Evolutionary conservation across 2,329 filamentous ascomycete species (phyloP).

Genomic region (Fusarium haematococcum): DNA sequence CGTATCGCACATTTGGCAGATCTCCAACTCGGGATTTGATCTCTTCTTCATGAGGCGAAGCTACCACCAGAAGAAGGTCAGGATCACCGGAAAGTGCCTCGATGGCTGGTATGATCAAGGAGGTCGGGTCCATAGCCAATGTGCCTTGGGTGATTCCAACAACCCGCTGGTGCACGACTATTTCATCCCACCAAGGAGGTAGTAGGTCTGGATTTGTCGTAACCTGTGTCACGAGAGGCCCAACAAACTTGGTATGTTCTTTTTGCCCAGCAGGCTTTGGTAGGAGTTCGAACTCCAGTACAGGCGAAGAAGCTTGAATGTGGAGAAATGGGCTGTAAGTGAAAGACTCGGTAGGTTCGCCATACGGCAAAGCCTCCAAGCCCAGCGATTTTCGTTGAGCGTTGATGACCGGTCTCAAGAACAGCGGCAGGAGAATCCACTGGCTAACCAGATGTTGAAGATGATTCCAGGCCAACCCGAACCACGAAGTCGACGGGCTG

Average conservation of each 20-base stretch:
- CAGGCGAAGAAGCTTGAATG: constrained; percentile 52
- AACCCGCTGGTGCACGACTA: constrained; percentile 43
- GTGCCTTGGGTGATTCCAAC: constrained; percentile 55
- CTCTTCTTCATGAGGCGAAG: constrained; percentile 46
- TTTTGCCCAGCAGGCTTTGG: constrained; percentile 39
- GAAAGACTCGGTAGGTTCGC: constrained; percentile 48
- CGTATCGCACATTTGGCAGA: constrained; percentile 45
- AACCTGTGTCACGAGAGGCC: constrained; percentile 48
- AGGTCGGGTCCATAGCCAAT: constrained; percentile 51
- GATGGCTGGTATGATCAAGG: constrained; percentile 53
- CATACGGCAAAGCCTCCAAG: constrained; percentile 43
- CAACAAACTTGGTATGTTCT: constrained; percentile 46
- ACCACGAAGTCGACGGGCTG: constrained; percentile 44
- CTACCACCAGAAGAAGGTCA: constrained; percentile 48
- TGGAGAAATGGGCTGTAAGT: constrained; percentile 53
- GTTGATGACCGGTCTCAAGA: constrained; percentile 48
- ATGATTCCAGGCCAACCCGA: constrained; percentile 44
- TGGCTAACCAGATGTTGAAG: constrained; percentile 43
- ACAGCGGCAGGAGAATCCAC: constrained; percentile 44
- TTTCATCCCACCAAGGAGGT: constrained; percentile 49
- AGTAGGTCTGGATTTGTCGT: constrained; percentile 27
- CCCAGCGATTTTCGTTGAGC: constrained; percentile 46
- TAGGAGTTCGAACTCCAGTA: constrained; percentile 47
- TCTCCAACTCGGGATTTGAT: constrained; percentile 40
- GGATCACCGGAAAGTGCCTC: constrained; percentile 46